phyloP scores from a whole-genome alignment of 371 early-diverging fungal species.

The Mortierella sp. region DNA sequence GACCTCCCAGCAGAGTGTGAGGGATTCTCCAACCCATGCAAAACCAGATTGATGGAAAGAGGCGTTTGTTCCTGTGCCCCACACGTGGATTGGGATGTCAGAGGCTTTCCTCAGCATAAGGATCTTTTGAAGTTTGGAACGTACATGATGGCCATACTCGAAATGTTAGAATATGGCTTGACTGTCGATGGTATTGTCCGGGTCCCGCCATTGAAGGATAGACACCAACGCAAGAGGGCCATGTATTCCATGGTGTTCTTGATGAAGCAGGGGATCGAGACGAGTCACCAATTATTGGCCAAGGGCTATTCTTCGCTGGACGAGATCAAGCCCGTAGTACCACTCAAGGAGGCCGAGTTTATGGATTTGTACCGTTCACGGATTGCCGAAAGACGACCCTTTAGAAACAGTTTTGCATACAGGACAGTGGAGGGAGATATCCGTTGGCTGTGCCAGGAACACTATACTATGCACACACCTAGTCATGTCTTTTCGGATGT shows the following conservation, averaged over 20 bases:
- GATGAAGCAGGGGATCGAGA: conserved; percentile 26
- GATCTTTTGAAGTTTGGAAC: conserved; percentile 16
- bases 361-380: conserved; percentile 9
- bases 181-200: conserved; percentile 17
- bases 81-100: conserved; percentile 7
- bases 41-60: not conserved
- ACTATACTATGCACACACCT: conserved; percentile 6
- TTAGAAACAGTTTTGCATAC: conserved; percentile 5
- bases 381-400: conserved; percentile 4
- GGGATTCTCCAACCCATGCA: not conserved
- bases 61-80: conserved; percentile 10
- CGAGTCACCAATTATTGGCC: conserved; percentile 22
- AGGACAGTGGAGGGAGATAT: conserved; percentile 24
- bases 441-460: conserved; percentile 26
- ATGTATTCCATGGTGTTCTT: conserved; percentile 29
- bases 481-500: not conserved
- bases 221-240: conserved; percentile 12
- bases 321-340: conserved; percentile 19
- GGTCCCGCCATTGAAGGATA: conserved; percentile 9
- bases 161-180: conserved; percentile 38
- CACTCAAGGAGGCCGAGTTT: conserved; percentile 17
- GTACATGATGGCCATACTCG: conserved; percentile 42
- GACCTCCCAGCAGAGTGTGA: too few species aligned
- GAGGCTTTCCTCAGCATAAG: conserved; percentile 8
- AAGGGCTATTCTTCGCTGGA: conserved; percentile 22